phyloP scores from a whole-genome alignment of 768 basidiomycete genomes.

The Russula foetens region DNA sequence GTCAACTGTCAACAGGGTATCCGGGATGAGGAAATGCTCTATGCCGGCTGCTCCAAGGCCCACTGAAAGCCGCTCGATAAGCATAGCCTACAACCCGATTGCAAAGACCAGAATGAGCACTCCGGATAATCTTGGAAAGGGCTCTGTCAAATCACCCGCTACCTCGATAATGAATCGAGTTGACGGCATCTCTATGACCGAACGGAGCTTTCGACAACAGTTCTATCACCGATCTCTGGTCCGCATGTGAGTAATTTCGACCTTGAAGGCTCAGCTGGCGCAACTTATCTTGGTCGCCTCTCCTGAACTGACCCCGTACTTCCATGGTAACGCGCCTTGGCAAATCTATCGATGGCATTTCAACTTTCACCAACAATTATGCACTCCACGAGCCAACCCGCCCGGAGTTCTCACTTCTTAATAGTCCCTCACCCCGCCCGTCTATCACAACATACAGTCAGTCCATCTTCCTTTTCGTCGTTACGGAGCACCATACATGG shows the following conservation, averaged over 20 bases:
- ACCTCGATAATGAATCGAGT: not conserved
- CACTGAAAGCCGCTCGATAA: not conserved
- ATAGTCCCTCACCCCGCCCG: not conserved
- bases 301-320: not conserved
- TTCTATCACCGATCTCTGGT: slow-evolving; percentile 1
- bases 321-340: slow-evolving; percentile 7
- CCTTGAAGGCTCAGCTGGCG: not conserved
- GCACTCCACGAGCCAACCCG: not conserved
- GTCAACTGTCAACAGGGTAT: not conserved
- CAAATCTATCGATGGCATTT: slow-evolving; percentile 3
- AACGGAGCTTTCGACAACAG: not conserved
- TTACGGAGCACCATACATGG: not conserved
- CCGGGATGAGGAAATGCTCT: not conserved
- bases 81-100: not conserved
- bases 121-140: not conserved
- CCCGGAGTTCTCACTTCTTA: not conserved
- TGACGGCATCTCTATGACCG: not conserved
- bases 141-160: not conserved
- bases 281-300: slow-evolving; percentile 9
- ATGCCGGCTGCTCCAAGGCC: not conserved
- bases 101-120: not conserved
- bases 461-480: not conserved
- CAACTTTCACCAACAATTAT: not conserved
- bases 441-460: slow-evolving; percentile 1
- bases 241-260: not conserved